Evolutionary conservation across 495 filamentous ascomycete genomes (phyloP).

Genomic region (Aspergillus ellipticus): DNA sequence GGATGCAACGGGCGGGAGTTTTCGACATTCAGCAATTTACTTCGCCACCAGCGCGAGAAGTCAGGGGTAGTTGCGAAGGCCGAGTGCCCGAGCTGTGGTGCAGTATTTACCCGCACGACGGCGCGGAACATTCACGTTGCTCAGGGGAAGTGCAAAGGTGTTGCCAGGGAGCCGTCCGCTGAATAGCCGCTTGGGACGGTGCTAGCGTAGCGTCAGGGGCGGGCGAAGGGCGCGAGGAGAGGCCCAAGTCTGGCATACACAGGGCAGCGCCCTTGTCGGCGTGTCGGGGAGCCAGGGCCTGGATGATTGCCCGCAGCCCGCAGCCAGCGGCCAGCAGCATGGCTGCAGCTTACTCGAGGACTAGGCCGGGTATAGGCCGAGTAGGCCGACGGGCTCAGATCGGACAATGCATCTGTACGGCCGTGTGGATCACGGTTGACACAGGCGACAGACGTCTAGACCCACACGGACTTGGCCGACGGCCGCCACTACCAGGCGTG

Average conservation of each 20-base stretch:
- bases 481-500: not conserved
- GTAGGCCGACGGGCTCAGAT: not conserved
- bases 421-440: not conserved
- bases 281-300: too few species aligned
- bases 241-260: not conserved
- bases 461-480: not conserved
- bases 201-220: not conserved
- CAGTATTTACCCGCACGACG: conserved; percentile 88
- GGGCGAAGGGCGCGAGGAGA: not conserved
- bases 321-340: not conserved
- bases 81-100: conserved; percentile 80
- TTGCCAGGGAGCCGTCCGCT: conserved; percentile 25
- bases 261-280: not conserved
- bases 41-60: conserved; percentile 91
- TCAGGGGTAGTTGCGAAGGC: conserved; percentile 84
- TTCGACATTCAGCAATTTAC: conserved; percentile 90
- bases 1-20: conserved; percentile 93
- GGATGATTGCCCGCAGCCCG: not conserved
- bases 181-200: conserved; percentile 16
- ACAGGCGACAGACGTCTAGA: not conserved
- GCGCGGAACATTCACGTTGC: conserved; percentile 84
- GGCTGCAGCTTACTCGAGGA: not conserved
- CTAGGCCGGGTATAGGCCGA: not conserved
- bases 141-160: conserved; percentile 81
- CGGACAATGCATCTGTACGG: not conserved